Conservation (phyloP, 2,329 filamentous ascomycete genomes). For the Ophiocordyceps polyrhachis-furcata region DNA sequence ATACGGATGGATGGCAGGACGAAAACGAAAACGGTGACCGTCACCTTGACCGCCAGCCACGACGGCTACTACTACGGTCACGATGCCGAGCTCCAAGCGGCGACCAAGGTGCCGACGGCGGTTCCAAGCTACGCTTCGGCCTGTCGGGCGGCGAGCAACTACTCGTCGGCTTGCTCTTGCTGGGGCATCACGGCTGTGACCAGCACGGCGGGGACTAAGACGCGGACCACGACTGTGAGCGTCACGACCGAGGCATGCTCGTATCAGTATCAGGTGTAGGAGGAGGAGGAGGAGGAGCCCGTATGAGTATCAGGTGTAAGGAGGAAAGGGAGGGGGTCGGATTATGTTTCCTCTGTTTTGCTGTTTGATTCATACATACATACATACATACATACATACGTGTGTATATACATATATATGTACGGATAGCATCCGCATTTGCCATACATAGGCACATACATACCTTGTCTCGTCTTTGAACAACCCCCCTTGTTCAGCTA, state of each 20-base stretch:
- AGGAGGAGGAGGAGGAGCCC: background rate
- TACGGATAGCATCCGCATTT: too few relatives aligned
- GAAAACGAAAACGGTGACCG: constrained; percentile 19
- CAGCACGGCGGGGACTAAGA: constrained; percentile 19
- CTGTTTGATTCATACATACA: too few relatives aligned
- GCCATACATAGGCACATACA: too few relatives aligned
- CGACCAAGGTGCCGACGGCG: constrained; percentile 12
- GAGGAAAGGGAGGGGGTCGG: too few relatives aligned
- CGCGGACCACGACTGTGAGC: constrained; percentile 21
- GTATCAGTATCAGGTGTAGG: constrained; percentile 9
- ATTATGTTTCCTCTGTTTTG: too few relatives aligned
- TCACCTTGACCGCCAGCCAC: constrained; percentile 19
- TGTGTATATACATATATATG: too few relatives aligned
- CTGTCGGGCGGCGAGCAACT: constrained; percentile 15
- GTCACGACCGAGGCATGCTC: constrained; percentile 23
- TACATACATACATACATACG: too few relatives aligned
- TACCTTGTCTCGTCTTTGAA: too few relatives aligned
- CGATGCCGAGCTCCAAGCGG: constrained; percentile 9
- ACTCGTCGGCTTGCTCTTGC: constrained; percentile 25
- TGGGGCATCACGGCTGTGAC: constrained; percentile 22
- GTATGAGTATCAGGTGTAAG: background rate
- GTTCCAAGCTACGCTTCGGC: constrained; percentile 22
- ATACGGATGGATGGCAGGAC: constrained; percentile 6
- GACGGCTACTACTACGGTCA: constrained; percentile 12
- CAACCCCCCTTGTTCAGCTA: too few relatives aligned